A percentile compares a stretch with the other conserved stretches of the same genome.
Conservation (phyloP, 306 rosid species). For the Acacia melanoxylon region DNA sequence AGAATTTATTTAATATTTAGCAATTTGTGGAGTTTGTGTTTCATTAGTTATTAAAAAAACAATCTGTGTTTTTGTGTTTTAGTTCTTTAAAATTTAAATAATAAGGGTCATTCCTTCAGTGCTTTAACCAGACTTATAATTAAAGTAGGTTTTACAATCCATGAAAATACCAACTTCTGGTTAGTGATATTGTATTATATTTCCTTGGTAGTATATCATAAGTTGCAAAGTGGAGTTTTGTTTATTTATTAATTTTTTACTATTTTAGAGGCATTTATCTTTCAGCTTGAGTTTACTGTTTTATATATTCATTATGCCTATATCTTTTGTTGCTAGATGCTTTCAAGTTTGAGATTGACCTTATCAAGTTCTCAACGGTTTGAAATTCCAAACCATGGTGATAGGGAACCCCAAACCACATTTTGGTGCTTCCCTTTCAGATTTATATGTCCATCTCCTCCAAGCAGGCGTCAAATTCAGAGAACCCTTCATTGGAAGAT, state of each 20-base stretch:
- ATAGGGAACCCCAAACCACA: slow-evolving; percentile 44
- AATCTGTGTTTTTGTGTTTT: no score
- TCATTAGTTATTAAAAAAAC: neutral
- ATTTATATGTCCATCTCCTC: slow-evolving; percentile 48
- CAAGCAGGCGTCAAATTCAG: slow-evolving; percentile 58
- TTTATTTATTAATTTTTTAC: neutral
- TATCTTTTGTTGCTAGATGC: neutral
- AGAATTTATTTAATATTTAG: no score
- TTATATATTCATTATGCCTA: neutral
- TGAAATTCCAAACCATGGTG: neutral
- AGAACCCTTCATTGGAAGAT: slow-evolving; percentile 54
- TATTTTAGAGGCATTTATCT: slow-evolving; percentile 16
- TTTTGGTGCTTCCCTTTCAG: slow-evolving; percentile 32
- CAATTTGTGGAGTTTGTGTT: neutral
- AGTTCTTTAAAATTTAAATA: neutral
- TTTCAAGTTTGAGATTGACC: neutral
- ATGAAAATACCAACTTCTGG: neutral
- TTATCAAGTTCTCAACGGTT: neutral
- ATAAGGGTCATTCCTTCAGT: neutral
- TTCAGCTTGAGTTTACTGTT: neutral
- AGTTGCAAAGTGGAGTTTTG: slow-evolving; percentile 2
- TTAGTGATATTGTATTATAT: neutral
- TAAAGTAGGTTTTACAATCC: neutral
- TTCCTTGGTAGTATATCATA: neutral
- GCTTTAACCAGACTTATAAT: neutral